Percentiles rank a stretch among this genome's conserved stretches.
Conservation (phyloP, 2,329 filamentous ascomycete species). For the Passalora sequoiae region DNA sequence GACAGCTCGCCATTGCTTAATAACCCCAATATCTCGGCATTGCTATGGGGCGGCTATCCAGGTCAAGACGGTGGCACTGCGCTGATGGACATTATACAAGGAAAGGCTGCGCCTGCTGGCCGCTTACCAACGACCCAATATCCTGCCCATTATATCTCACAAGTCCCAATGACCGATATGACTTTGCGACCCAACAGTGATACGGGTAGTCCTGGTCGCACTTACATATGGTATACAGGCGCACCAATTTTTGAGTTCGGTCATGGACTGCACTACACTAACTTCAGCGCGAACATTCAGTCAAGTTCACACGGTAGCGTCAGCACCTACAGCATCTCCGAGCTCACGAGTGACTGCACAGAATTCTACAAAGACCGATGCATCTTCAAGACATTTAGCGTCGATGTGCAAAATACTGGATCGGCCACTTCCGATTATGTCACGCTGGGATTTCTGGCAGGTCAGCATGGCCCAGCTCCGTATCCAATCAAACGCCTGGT, state of each 20-base stretch:
- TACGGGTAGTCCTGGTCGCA: constrained; percentile 47
- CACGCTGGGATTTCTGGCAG: constrained; percentile 47
- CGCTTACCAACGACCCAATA: constrained; percentile 54
- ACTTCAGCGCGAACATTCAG: constrained; percentile 37
- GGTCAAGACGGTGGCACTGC: constrained; percentile 56
- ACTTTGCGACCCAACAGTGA: constrained; percentile 44
- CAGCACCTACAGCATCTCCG: constrained; percentile 33
- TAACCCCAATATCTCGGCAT: constrained; percentile 46
- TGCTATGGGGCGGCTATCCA: constrained; percentile 57
- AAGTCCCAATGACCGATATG: constrained; percentile 54
- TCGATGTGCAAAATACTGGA: constrained; percentile 49
- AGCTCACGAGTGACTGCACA: constrained; percentile 35
- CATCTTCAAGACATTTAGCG: constrained; percentile 39
- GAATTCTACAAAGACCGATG: constrained; percentile 40
- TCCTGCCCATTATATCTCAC: constrained; percentile 47
- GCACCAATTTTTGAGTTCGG: constrained; percentile 52
- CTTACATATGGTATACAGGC: constrained; percentile 55
- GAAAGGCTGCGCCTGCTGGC: constrained; percentile 48
- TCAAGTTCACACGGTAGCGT: constrained; percentile 9
- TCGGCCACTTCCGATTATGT: constrained; percentile 48
- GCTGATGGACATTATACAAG: constrained; percentile 51
- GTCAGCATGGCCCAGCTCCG: constrained; percentile 46
- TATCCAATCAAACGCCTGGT: constrained; percentile 51
- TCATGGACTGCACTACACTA: constrained; percentile 55
- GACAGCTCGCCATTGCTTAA: constrained; percentile 49